These are phyloP conservation scores for Singerocomus rubriflavus DNA, from an alignment of 1,284 basidiomycete species.

Conservation along the genomic window DNA sequence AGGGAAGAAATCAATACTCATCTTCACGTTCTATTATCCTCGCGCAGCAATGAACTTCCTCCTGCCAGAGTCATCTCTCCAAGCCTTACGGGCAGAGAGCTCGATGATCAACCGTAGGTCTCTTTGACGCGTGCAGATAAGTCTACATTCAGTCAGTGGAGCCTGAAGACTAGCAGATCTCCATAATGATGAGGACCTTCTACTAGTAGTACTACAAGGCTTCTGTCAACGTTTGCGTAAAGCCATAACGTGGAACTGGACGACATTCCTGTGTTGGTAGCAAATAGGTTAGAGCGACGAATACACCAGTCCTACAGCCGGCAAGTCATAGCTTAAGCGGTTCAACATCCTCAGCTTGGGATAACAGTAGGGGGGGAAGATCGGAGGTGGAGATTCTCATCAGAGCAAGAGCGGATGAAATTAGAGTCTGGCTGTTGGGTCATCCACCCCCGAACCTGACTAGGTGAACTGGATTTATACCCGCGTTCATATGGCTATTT, in stretches of 20 bases:
- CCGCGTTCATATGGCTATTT: no score
- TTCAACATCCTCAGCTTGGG: no score
- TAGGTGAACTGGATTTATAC: no score
- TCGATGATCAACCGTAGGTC: background rate
- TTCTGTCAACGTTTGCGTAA: no score
- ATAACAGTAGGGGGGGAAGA: no score
- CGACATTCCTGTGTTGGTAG: constrained; percentile 15
- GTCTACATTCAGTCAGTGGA: background rate
- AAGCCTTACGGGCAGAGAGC: background rate
- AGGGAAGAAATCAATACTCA: background rate
- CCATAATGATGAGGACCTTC: no score
- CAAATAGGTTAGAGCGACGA: constrained; percentile 18
- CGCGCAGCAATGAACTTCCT: background rate
- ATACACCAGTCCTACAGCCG: constrained; percentile 23
- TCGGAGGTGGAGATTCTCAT: no score
- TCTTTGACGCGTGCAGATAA: constrained; percentile 7
- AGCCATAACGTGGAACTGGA: background rate
- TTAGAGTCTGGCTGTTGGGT: no score
- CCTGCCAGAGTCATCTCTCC: constrained; percentile 4
- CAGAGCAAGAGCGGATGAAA: no score
- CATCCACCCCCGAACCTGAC: no score
- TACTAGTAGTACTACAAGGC: no score
- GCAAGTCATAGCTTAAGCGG: constrained; percentile 3
- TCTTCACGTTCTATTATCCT: background rate
- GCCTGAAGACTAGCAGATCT: no score